Evolutionary conservation across 202 grass and related monocot species (phyloP).

Genomic region (Bolboschoenoplectus hybrid): DNA sequence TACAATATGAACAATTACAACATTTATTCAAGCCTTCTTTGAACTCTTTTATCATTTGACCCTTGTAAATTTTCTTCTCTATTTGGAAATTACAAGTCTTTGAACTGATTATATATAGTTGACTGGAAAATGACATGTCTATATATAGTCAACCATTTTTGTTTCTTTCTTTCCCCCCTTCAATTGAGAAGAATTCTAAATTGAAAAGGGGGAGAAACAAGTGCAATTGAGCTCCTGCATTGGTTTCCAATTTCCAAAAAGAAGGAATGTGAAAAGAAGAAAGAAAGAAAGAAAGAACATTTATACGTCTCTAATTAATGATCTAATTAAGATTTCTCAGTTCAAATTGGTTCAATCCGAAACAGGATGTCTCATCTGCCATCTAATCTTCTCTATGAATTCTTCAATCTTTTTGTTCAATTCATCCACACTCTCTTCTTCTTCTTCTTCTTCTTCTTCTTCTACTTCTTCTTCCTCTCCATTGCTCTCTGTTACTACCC

Average conservation of each 20-base stretch:
- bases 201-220: neutral
- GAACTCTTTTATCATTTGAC: neutral
- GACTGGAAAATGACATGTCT: neutral
- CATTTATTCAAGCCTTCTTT: too few species aligned
- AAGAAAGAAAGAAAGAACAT: neutral
- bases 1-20: too few species aligned
- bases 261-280: neutral
- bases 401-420: slow-evolving; percentile 62
- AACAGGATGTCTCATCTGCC: slow-evolving; percentile 37
- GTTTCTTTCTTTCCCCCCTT: neutral
- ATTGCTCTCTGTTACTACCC: neutral
- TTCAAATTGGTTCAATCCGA: neutral
- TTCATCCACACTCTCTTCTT: slow-evolving; percentile 46
- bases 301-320: neutral
- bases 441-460: slow-evolving; percentile 16
- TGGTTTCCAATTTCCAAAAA: neutral
- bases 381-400: slow-evolving; percentile 58
- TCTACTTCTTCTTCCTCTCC: slow-evolving; percentile 19
- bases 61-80: neutral
- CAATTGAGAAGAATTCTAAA: neutral
- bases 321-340: neutral
- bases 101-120: neutral
- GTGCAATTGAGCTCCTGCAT: neutral
- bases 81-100: neutral
- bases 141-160: neutral